Evolutionary conservation across 1,139 yeast genomes (phyloP).

Genomic region (Pichia sp.): DNA sequence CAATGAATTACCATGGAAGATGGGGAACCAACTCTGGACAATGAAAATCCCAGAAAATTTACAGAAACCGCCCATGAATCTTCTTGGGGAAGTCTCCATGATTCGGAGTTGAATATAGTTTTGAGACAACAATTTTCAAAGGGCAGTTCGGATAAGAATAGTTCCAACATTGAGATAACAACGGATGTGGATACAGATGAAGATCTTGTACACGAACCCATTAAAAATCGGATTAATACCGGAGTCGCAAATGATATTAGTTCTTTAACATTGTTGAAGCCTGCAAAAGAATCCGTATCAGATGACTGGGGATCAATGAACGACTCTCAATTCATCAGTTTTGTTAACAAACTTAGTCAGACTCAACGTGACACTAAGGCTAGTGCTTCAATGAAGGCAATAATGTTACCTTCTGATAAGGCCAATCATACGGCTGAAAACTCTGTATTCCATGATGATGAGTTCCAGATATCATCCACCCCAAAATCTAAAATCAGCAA

Average conservation of each 20-base stretch:
- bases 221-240: neutral
- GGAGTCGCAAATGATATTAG: neutral
- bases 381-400: neutral
- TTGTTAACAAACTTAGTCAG: constrained; percentile 33
- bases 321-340: constrained; percentile 40
- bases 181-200: constrained; percentile 10
- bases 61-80: neutral
- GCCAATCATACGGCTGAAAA: neutral
- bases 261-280: neutral
- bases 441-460: neutral
- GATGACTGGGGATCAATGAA: constrained; percentile 36
- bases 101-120: constrained; percentile 2
- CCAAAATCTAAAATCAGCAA: neutral
- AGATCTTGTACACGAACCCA: neutral
- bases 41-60: neutral
- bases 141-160: neutral
- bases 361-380: neutral
- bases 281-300: neutral
- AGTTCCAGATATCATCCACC: neutral
- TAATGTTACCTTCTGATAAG: neutral
- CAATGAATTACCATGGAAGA: neutral
- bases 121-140: neutral
- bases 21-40: neutral
- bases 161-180: constrained; percentile 2
- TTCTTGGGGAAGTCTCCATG: constrained; percentile 8